phyloP scores from a whole-genome alignment of 345 rosid species.

The Laguncularia racemosa region DNA sequence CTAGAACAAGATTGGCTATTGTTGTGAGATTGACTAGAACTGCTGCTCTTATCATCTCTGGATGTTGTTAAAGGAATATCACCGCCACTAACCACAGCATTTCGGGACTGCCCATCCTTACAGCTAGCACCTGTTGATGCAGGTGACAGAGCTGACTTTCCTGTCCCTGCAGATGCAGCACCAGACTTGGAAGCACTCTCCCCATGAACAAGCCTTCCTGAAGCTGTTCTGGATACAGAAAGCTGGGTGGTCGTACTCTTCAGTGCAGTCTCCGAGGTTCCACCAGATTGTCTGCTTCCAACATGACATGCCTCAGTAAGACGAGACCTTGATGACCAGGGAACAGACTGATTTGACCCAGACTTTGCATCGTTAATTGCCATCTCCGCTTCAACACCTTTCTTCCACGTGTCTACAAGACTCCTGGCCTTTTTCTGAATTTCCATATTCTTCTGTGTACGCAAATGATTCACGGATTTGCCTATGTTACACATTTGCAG shows the following conservation, averaged over 20 bases:
- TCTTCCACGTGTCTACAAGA: slow-evolving; percentile 95
- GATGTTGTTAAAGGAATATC: slow-evolving; percentile 33
- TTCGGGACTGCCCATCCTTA: slow-evolving; percentile 53
- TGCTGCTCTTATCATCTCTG: slow-evolving; percentile 72
- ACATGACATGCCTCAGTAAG: slow-evolving; percentile 50
- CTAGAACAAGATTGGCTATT: slow-evolving; percentile 67
- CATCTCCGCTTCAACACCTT: slow-evolving; percentile 93
- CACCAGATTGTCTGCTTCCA: slow-evolving; percentile 47
- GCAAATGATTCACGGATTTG: slow-evolving; percentile 81
- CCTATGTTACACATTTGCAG: slow-evolving; percentile 86
- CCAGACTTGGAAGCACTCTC: slow-evolving; percentile 44
- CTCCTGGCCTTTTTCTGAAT: slow-evolving; percentile 87
- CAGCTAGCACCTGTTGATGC: slow-evolving; percentile 28
- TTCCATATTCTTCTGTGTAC: slow-evolving; percentile 73
- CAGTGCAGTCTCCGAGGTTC: slow-evolving; percentile 46
- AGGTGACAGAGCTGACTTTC: slow-evolving; percentile 42
- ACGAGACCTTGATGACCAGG: slow-evolving; percentile 64
- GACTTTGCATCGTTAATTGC: slow-evolving; percentile 47
- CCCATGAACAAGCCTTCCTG: slow-evolving; percentile 39
- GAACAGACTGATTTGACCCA: slow-evolving; percentile 47
- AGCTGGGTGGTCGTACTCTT: slow-evolving; percentile 50
- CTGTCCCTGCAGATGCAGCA: slow-evolving; percentile 44
- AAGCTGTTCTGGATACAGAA: slow-evolving; percentile 51
- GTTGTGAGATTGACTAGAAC: slow-evolving; percentile 81
- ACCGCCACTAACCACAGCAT: slow-evolving; percentile 23